A percentile compares a stretch with the other conserved stretches of the same genome.
Evolutionary conservation across 2,329 filamentous ascomycete species (phyloP).

Genomic region (Mollisia scopiformis): DNA sequence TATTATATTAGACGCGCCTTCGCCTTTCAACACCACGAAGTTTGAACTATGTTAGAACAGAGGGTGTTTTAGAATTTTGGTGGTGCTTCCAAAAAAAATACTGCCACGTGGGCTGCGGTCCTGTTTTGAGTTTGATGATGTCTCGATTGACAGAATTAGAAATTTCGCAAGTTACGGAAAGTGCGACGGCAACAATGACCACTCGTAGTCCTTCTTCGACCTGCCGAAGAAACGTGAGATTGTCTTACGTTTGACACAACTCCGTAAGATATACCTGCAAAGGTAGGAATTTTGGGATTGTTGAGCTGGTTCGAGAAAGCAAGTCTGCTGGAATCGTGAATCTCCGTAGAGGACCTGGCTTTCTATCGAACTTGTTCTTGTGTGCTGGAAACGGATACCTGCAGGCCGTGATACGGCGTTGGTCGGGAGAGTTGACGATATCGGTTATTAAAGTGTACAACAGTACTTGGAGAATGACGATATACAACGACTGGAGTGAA

Average conservation of each 20-base stretch:
- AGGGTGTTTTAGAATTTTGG: neutral
- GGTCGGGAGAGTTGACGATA: neutral
- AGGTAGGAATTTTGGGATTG: no score
- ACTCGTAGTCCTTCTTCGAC: neutral
- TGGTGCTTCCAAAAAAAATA: neutral
- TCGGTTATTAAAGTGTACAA: neutral
- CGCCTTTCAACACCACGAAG: neutral
- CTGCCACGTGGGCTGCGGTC: neutral
- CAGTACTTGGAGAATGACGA: neutral
- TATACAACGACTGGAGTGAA: neutral
- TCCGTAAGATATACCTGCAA: no score
- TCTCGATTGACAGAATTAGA: neutral
- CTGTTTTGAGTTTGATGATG: neutral
- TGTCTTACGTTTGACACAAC: no score
- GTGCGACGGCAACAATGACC: neutral
- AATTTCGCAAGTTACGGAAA: neutral
- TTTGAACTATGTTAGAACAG: neutral
- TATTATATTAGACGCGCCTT: neutral
- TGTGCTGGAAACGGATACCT: slow-evolving; percentile 16
- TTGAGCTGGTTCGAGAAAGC: neutral
- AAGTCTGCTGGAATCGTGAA: slow-evolving; percentile 2
- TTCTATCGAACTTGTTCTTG: neutral
- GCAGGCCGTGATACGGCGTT: slow-evolving; percentile 16
- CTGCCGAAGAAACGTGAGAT: neutral
- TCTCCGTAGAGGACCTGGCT: neutral